Base-by-base conservation (phyloP, 2,329 filamentous ascomycete genomes). In the Helotiales sp. region DNA sequence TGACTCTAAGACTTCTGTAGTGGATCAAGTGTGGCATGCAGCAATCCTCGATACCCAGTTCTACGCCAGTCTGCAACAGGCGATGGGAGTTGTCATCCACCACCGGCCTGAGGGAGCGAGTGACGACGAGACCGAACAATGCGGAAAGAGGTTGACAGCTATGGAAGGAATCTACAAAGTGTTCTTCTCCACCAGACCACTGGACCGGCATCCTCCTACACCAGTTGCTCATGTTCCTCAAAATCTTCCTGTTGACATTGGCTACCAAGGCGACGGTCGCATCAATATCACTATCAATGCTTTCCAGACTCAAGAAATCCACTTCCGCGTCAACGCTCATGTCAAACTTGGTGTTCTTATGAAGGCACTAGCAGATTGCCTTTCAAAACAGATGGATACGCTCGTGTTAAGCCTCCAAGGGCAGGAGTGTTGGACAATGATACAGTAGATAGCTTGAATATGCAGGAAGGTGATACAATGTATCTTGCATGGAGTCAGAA, bases 191-290 rank as follows among this genome's bases (percentile, higher is more conserved):
- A 45, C 40, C 7, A 8, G 20, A 6, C 17, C 17, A 10, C 40
- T 45, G 6, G n/a, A n/a, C n/a, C 1, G 4, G 6, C 40, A n/a
- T 1, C 37, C 37, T 40, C 13, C 10, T 40, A 40, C 37, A 40
- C 37, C 37, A 5, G 13, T 15, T 40, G 37, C 37, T 3, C 2
- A 15, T 17, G 2, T 15, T 13, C 11, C 13, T 40, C 37, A 40
- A 15, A 11, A 5, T 40, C 10, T 15, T 15, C 32, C 17, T 20
- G 22, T 17, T 43, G 66, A 64, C 54, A 72, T 74, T 22, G 63
- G 65, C 69, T 72, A 69, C 73, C 85, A n/a, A n/a, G n/a, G n/a
- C n/a, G n/a, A n/a, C n/a, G n/a, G n/a, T n/a, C n/a, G n/a, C n/a
- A n/a, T n/a, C n/a, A n/a, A n/a, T n/a, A n/a, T n/a, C n/a, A n/a